Conservation (phyloP, 2,329 filamentous ascomycete species). For the Colletotrichum sp. region DNA sequence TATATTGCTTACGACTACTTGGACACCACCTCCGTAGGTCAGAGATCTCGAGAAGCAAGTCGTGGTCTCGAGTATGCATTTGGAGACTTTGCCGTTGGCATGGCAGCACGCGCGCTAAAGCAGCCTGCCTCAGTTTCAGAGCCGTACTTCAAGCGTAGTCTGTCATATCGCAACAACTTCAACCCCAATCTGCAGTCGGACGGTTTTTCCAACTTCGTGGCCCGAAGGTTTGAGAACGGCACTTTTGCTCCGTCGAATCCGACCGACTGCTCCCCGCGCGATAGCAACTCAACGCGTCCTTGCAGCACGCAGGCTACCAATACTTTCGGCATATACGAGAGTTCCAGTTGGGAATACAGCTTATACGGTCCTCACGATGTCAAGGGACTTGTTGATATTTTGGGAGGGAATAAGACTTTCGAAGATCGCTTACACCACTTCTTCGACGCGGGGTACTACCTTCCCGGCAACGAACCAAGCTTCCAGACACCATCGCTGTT, state of each 20-base stretch:
- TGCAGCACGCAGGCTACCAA: not conserved
- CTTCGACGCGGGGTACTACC: not conserved
- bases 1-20: not conserved
- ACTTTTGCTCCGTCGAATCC: not conserved
- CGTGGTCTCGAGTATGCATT: not conserved
- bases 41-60: not conserved
- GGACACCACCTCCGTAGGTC: not conserved
- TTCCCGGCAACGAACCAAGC: not conserved
- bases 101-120: not conserved
- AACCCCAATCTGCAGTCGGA: not conserved
- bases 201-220: not conserved
- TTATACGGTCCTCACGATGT: not conserved
- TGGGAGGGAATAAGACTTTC: not conserved
- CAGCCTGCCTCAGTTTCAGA: not conserved
- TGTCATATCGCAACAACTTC: not conserved
- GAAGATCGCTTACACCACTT: not conserved
- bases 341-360: constrained; percentile 6
- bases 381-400: not conserved
- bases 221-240: not conserved
- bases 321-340: not conserved
- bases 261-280: not conserved
- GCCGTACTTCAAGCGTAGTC: not conserved
- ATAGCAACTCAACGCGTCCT: not conserved
- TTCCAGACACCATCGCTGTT: not conserved
- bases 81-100: not conserved